Evolutionary conservation across 1,284 basidiomycete species (phyloP).

Genomic region (Malassezia japonica): DNA sequence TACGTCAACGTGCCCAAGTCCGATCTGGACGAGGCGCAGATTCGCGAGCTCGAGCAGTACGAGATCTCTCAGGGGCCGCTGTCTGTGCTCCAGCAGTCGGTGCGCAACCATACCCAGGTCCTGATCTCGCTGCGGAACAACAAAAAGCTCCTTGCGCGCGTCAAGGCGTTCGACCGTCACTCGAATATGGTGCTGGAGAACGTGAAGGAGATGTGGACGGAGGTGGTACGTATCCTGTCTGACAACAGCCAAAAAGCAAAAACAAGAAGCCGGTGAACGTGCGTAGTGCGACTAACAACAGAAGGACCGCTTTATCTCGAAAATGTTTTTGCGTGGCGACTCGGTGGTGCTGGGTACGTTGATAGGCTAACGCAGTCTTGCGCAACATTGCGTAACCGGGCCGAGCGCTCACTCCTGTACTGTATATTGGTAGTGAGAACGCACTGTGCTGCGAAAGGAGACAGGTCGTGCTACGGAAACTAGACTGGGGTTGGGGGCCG

Average conservation of each 20-base stretch:
- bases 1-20: conserved; percentile 93
- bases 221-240: conserved; percentile 52
- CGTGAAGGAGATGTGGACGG: conserved; percentile 81
- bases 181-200: conserved; percentile 73
- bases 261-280: conserved; percentile 91
- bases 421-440: conserved; percentile 1
- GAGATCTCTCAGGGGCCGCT: conserved; percentile 61
- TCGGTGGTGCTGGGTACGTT: conserved; percentile 38
- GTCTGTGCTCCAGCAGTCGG: conserved; percentile 94
- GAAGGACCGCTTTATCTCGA: conserved; percentile 85
- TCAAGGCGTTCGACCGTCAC: conserved; percentile 98
- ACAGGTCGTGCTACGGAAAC: no score
- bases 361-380: conserved; percentile 5
- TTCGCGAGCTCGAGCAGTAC: conserved; percentile 70
- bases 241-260: conserved; percentile 71
- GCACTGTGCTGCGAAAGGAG: no score
- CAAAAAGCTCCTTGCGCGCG: conserved; percentile 91
- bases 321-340: conserved; percentile 62
- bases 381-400: conserved; percentile 18
- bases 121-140: conserved; percentile 95
- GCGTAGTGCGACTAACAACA: conserved; percentile 16
- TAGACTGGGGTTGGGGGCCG: no score
- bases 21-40: conserved; percentile 90
- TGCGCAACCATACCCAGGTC: conserved; percentile 94
- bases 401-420: no score